phyloP scores from a whole-genome alignment of 306 rosid species.

The Medicago arabica region DNA sequence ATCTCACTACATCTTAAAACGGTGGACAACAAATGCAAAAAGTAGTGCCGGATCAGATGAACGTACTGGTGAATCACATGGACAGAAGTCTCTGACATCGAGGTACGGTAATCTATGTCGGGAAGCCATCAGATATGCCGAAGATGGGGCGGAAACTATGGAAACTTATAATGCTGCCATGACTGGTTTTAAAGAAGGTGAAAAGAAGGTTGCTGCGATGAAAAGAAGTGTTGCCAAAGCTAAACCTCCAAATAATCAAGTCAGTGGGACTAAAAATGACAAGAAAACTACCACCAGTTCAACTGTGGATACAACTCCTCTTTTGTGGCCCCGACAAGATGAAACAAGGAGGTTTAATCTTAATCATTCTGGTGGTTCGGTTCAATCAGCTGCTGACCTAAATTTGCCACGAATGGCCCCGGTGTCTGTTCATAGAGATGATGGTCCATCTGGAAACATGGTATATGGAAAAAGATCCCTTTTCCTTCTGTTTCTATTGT shows the following conservation, averaged over 20 bases:
- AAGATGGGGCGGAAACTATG: conserved; percentile 79
- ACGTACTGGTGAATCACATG: conserved; percentile 60
- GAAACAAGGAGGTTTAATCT: conserved; percentile 80
- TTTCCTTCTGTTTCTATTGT: conserved; percentile 14
- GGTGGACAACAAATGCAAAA: conserved; percentile 65
- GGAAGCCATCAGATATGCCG: conserved; percentile 86
- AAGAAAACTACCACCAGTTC: conserved; percentile 60
- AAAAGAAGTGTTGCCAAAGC: conserved; percentile 79
- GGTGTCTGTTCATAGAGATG: conserved; percentile 84
- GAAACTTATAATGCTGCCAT: conserved; percentile 82
- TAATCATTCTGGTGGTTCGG: conserved; percentile 70
- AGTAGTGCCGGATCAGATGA: conserved; percentile 62
- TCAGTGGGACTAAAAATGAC: conserved; percentile 63
- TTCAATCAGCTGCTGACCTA: conserved; percentile 73
- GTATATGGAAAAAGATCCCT: conserved; percentile 43
- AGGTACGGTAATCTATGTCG: conserved; percentile 76
- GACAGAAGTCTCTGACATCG: conserved; percentile 67
- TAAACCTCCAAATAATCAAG: conserved; percentile 65
- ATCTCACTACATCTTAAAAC: conserved; percentile 70
- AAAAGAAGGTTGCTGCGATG: conserved; percentile 66
- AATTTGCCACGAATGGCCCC: conserved; percentile 93
- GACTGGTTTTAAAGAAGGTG: conserved; percentile 75
- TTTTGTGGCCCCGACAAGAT: conserved; percentile 89
- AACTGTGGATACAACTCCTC: conserved; percentile 69
- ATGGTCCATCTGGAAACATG: conserved; percentile 76